A percentile compares a stretch with the other conserved stretches of the same genome.
phyloP scores from a whole-genome alignment of 257 asterid species.

The Scutellaria barbata region DNA sequence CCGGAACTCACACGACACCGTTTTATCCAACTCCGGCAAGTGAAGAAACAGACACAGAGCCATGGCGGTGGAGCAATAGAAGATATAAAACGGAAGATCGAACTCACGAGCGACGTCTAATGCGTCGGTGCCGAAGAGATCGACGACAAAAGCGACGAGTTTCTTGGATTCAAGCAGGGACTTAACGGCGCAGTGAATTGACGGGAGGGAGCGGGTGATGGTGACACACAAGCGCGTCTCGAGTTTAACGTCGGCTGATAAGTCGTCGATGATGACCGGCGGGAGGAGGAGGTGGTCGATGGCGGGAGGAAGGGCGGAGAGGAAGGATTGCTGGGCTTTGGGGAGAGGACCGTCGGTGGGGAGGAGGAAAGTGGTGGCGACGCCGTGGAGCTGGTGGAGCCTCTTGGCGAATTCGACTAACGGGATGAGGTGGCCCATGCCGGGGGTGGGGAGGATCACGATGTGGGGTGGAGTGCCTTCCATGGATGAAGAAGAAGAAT shows the following conservation, averaged over 20 bases:
- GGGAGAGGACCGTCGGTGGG: constrained; percentile 64
- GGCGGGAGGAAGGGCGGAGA: constrained; percentile 57
- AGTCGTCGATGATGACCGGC: constrained; percentile 51
- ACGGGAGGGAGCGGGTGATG: constrained; percentile 62
- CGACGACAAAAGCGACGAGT: constrained; percentile 65
- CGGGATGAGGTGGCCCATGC: constrained; percentile 92
- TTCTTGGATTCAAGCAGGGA: constrained; percentile 25
- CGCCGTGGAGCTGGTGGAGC: constrained; percentile 52
- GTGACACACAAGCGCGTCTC: constrained; percentile 68
- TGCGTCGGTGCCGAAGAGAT: constrained; percentile 76
- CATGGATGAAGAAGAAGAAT: constrained; percentile 2
- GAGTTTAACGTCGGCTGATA: constrained; percentile 45
- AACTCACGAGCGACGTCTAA: constrained; percentile 62
- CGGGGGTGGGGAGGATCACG: constrained; percentile 69
- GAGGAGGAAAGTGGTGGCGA: constrained; percentile 58
- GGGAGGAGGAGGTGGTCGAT: constrained; percentile 56
- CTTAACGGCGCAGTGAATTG: constrained; percentile 43
- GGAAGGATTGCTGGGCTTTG: constrained; percentile 48
- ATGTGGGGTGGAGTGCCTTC: constrained; percentile 42
- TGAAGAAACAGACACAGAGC: constrained; percentile 50
- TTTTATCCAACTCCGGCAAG: constrained; percentile 58
- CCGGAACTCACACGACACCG: constrained; percentile 50
- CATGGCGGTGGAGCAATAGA: constrained; percentile 68
- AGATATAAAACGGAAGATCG: constrained; percentile 49
- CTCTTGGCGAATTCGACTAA: constrained; percentile 59